Evolutionary conservation across 2,329 filamentous ascomycete genomes (phyloP).

Genomic region (Tympanopsis confertula): DNA sequence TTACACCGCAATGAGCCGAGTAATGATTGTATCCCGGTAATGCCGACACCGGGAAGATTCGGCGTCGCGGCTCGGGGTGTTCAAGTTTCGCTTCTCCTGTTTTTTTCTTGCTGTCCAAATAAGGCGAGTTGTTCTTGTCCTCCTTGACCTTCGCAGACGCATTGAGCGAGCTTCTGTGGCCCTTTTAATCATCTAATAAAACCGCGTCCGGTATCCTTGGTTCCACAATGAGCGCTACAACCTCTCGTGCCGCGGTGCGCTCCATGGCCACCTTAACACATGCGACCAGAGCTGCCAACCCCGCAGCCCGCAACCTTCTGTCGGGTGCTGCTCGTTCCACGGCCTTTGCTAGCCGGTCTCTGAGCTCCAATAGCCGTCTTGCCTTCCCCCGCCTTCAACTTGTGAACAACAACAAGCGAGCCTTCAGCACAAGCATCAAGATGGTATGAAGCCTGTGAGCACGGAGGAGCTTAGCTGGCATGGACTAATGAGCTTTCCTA

Average conservation of each 20-base stretch:
- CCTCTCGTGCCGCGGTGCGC: slow-evolving; percentile 1
- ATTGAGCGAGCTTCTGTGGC: too few relatives aligned
- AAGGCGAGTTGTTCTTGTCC: too few relatives aligned
- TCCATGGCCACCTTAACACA: neutral
- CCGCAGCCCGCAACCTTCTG: neutral
- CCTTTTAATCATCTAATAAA: too few relatives aligned
- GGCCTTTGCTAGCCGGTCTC: neutral
- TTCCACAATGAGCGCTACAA: too few relatives aligned
- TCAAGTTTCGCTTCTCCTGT: too few relatives aligned
- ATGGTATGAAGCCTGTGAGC: neutral
- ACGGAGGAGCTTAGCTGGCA: neutral
- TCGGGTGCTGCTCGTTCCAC: neutral
- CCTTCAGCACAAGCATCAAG: neutral
- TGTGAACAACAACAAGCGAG: neutral
- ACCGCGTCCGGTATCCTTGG: too few relatives aligned
- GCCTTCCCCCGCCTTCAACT: slow-evolving; percentile 1
- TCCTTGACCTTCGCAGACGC: too few relatives aligned
- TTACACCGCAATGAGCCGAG: too few relatives aligned
- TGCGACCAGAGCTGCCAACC: neutral
- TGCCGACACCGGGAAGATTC: too few relatives aligned
- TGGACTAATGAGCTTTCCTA: neutral
- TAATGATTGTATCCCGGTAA: too few relatives aligned
- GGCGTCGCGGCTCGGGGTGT: too few relatives aligned
- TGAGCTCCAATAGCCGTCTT: slow-evolving; percentile 1
- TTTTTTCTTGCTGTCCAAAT: too few relatives aligned